Evolutionary conservation across 2,329 filamentous ascomycete species (phyloP).

Genomic region (Mycosphaerella arachidis): DNA sequence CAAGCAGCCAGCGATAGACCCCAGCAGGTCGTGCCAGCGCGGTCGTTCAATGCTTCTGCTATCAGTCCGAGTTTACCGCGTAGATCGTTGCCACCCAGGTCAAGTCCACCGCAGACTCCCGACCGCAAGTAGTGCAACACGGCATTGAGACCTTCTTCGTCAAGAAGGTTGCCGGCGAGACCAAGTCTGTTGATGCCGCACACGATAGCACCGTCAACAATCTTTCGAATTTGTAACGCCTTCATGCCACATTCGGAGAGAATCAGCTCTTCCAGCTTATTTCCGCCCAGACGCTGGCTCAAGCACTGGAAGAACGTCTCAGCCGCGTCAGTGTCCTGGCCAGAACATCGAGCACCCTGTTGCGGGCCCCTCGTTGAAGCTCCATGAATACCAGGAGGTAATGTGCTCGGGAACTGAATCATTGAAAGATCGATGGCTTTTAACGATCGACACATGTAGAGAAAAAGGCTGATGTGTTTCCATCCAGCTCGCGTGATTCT

Average conservation of each 20-base stretch:
- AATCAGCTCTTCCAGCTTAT: conserved; percentile 74
- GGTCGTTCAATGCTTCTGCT: conserved; percentile 48
- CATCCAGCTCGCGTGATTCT: conserved; percentile 83
- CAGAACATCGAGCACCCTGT: conserved; percentile 26
- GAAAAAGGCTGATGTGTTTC: conserved; percentile 84
- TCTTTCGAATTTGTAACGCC: conserved; percentile 63
- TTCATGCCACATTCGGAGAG: conserved; percentile 73
- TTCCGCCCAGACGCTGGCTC: conserved; percentile 68
- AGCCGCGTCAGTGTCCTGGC: conserved; percentile 49
- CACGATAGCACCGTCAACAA: conserved; percentile 78
- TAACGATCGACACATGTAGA: conserved; percentile 83
- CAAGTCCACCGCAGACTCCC: conserved; percentile 78
- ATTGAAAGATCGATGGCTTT: conserved; percentile 83
- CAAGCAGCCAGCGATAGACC: conserved; percentile 84
- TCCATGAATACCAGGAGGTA: conserved; percentile 24
- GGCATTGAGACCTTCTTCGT: conserved; percentile 67
- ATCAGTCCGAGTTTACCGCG: conserved; percentile 43
- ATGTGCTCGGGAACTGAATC: conserved; percentile 64
- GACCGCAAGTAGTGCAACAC: conserved; percentile 71
- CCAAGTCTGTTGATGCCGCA: conserved; percentile 75
- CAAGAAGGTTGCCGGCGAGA: conserved; percentile 75
- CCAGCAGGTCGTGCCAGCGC: conserved; percentile 56
- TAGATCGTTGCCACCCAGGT: conserved; percentile 79
- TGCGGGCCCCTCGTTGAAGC: conserved; percentile 20
- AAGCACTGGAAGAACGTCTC: conserved; percentile 70